phyloP scores from a whole-genome alignment of 2,329 filamentous ascomycete species.

The Akanthomyces muscarius region DNA sequence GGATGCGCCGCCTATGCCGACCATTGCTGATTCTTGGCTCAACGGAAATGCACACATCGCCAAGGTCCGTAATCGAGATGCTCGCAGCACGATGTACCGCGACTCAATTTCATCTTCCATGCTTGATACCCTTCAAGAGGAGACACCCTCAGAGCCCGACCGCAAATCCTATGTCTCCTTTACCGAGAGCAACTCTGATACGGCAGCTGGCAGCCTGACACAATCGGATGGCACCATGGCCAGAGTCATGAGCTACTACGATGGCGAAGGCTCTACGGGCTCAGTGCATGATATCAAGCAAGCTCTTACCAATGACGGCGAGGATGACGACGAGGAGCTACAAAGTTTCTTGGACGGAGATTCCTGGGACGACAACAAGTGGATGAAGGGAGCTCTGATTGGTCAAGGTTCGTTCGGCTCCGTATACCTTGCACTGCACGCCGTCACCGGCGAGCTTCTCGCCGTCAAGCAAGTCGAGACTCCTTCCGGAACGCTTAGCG shows the following conservation, averaged over 20 bases:
- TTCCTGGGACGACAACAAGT: slow-evolving; percentile 94
- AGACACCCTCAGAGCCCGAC: slow-evolving; percentile 80
- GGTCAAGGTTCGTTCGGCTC: slow-evolving; percentile 95
- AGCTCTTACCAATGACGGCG: slow-evolving; percentile 83
- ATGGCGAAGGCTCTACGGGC: slow-evolving; percentile 69
- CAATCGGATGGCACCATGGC: slow-evolving; percentile 70
- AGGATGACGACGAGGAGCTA: slow-evolving; percentile 85
- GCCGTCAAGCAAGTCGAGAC: slow-evolving; percentile 98
- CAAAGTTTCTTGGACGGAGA: slow-evolving; percentile 87
- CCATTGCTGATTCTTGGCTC: slow-evolving; percentile 91
- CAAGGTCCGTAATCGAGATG: slow-evolving; percentile 40
- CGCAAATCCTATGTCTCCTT: slow-evolving; percentile 95
- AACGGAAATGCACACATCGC: slow-evolving; percentile 42
- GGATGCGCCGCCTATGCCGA: slow-evolving; percentile 91
- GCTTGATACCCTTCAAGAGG: slow-evolving; percentile 85
- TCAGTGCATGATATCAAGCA: slow-evolving; percentile 79
- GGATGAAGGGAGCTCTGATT: slow-evolving; percentile 98
- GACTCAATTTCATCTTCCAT: slow-evolving; percentile 88
- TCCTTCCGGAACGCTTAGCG: slow-evolving; percentile 75
- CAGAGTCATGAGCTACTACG: slow-evolving; percentile 72
- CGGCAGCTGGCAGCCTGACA: slow-evolving; percentile 64
- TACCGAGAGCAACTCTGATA: slow-evolving; percentile 70
- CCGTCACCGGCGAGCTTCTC: slow-evolving; percentile 93
- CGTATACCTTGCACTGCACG: slow-evolving; percentile 91
- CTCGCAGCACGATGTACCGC: slow-evolving; percentile 45